phyloP scores from a whole-genome alignment of 176 grass and related monocot genomes.

The Triticum aestivum region IWGSC_CS_RefSeq_v2.1 NC_057795.1:670006945-670007444 shows the following conservation, averaged over 20 bases:
- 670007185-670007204: constrained; percentile 85
- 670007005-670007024: background rate
- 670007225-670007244: constrained; percentile 91
- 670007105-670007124: constrained; percentile 7
- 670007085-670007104: background rate
- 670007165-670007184: constrained; percentile 90
- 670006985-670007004: too few species aligned
- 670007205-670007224: constrained; percentile 97
- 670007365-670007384: background rate
- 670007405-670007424: constrained; percentile 1
- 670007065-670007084: constrained; percentile 16
- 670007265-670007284: constrained; percentile 76
- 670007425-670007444: background rate
- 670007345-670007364: background rate
- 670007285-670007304: constrained; percentile 94
- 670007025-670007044: background rate
- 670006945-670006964: background rate
- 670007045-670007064: constrained; percentile 12
- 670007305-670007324: constrained; percentile 50
- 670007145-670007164: constrained; percentile 89
- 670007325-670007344: constrained; percentile 6
- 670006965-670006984: background rate
- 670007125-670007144: constrained; percentile 58
- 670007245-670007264: constrained; percentile 80
- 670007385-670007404: background rate